Percentiles rank a stretch among this genome's conserved stretches.
phyloP scores from a whole-genome alignment of 495 filamentous ascomycete genomes.

The Penicillium lagena region DNA sequence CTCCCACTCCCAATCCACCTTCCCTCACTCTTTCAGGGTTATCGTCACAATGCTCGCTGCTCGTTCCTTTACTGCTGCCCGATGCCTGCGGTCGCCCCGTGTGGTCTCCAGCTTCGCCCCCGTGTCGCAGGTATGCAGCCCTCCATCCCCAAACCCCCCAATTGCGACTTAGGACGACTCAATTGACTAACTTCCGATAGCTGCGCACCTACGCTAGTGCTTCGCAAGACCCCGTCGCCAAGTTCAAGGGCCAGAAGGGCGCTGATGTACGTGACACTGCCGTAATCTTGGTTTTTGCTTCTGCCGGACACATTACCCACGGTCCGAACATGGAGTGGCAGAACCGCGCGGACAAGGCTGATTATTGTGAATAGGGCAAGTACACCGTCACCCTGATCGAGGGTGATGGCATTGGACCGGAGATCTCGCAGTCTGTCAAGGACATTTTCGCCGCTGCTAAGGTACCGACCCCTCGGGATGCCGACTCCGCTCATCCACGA shows the following conservation, averaged over 20 bases:
- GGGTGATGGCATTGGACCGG: slow-evolving; percentile 96
- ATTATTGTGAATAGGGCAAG: slow-evolving; percentile 59
- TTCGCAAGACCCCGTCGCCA: slow-evolving; percentile 70
- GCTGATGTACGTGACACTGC: slow-evolving; percentile 57
- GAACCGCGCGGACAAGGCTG: neutral
- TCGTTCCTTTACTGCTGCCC: slow-evolving; percentile 49
- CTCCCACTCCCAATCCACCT: slow-evolving; percentile 15
- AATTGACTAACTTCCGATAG: slow-evolving; percentile 30
- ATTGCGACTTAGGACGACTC: slow-evolving; percentile 1
- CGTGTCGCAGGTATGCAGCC: slow-evolving; percentile 43
- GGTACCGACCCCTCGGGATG: slow-evolving; percentile 41
- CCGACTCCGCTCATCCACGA: slow-evolving; percentile 6
- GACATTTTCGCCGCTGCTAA: slow-evolving; percentile 94
- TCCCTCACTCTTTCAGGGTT: slow-evolving; percentile 17
- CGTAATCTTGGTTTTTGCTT: slow-evolving; percentile 17
- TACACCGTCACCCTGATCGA: slow-evolving; percentile 96
- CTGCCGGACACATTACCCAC: slow-evolving; percentile 13
- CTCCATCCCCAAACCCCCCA: slow-evolving; percentile 4
- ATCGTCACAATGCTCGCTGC: slow-evolving; percentile 51
- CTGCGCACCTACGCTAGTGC: slow-evolving; percentile 45
- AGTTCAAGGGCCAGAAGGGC: slow-evolving; percentile 86
- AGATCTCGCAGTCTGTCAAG: slow-evolving; percentile 96
- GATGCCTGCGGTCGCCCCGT: slow-evolving; percentile 48
- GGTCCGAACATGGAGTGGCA: neutral
- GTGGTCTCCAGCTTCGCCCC: slow-evolving; percentile 42